These are phyloP conservation scores for Nevesoporus exiguus DNA, from an alignment of 768 basidiomycete species.

Conservation along the genomic window DNA sequence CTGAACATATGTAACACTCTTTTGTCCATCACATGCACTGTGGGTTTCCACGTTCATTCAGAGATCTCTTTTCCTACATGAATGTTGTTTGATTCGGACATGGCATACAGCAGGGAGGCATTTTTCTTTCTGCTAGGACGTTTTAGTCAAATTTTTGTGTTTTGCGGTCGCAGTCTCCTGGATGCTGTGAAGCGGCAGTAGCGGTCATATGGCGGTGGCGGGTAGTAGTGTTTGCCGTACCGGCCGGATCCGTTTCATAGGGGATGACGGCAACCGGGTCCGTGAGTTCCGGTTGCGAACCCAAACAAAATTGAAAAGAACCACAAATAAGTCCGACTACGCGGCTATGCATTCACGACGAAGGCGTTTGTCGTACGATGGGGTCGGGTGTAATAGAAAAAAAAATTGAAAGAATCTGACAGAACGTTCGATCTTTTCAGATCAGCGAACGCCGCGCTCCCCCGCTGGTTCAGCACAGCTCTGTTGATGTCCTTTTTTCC, in stretches of 20 bases:
- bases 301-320: slow-evolving; percentile 1
- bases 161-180: background rate
- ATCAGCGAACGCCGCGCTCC: background rate
- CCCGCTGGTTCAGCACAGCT: background rate
- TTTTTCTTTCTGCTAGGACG: slow-evolving; percentile 2
- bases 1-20: slow-evolving; percentile 35
- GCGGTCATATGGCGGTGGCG: background rate
- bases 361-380: background rate
- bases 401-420: background rate
- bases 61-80: slow-evolving; percentile 15
- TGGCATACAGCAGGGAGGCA: slow-evolving; percentile 8
- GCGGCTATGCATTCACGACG: background rate
- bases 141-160: background rate
- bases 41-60: slow-evolving; percentile 29
- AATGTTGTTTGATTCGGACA: slow-evolving; percentile 27
- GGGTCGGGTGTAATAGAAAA: too few relatives aligned
- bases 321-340: background rate
- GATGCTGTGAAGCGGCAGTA: background rate
- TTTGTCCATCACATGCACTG: slow-evolving; percentile 30
- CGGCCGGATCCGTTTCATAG: slow-evolving; percentile 15
- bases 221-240: background rate
- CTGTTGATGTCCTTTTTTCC: background rate
- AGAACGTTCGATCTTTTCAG: background rate
- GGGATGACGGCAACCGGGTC: slow-evolving; percentile 8
- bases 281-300: background rate